Base-by-base conservation (phyloP, 2,329 filamentous ascomycete species). In the Fusarium staphyleae region DNA sequence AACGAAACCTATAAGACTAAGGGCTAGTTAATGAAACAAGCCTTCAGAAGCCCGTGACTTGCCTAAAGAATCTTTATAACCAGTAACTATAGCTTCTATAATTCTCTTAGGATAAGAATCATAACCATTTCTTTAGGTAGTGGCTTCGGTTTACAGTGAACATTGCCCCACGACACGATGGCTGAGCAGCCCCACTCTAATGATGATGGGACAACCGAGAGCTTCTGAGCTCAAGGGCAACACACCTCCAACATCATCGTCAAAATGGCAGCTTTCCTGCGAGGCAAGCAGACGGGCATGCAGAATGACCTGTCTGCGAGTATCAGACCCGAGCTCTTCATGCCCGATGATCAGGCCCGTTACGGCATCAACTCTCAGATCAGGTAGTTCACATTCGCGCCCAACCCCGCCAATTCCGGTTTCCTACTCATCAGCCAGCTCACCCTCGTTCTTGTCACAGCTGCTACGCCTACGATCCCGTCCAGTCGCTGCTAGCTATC, bases 261-360 rank as follows among this genome's bases (percentile, higher is more conserved):
- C 62, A 69, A 52, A 41, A 97, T 97, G 93, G 87, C 93, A 48
- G 86, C 89, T 67, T 93, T 98, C 72, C 78, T 99, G 59, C 84
- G 95, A 72, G 89, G 90, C 66, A 97, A 96, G 81, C 95, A 98
- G 81, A 86, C 91, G 51, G 95, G 95, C 69, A 89, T 99, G 66
- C 89, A 92, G 72, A 90, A 88, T 75, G 95, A 98, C 77, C 83
- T 99, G 63, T 96, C 93, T 45, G 87, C 87, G 14, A 89, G 88
- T 63, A 86, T 98, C 59, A 81, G 85, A 14, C 84, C 91, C 30
- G 89, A 91, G 57, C 77, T 90, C 12, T 96, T 98, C 71, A 79
- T 84, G 53, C 85, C 93, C 18, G 92, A 97, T 71, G 91, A 96
- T 74, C 89, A 91, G 66, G 84, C 84, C 44, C 86, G 90, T 60